Conservation (phyloP, 345 rosid genomes). For the Arabis hirsuta region DNA sequence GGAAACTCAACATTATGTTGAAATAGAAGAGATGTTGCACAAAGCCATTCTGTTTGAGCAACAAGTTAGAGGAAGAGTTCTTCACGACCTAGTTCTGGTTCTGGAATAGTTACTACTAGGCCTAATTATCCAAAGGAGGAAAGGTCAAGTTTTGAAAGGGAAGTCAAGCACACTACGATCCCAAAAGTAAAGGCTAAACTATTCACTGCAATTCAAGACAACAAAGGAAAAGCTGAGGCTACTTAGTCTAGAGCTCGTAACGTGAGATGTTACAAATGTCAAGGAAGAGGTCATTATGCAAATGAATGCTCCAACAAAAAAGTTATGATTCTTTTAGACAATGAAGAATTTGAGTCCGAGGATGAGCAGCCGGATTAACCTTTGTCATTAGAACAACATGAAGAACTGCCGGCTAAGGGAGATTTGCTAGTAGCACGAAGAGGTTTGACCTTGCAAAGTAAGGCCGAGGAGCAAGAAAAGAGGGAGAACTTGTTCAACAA, state of each 20-base stretch:
- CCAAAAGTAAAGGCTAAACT: neutral
- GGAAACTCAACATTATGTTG: neutral
- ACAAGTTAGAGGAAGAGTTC: neutral
- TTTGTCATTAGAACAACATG: too few species aligned
- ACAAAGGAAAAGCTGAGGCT: too few species aligned
- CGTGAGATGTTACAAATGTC: neutral
- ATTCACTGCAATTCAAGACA: neutral
- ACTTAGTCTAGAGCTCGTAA: neutral
- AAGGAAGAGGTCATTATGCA: neutral
- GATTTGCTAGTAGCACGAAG: neutral
- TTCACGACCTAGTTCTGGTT: neutral
- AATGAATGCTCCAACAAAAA: neutral
- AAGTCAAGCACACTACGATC: neutral
- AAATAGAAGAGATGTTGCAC: neutral
- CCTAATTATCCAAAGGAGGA: neutral
- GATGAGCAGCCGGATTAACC: too few species aligned
- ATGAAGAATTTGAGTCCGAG: too few species aligned
- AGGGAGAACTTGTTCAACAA: neutral
- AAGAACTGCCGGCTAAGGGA: neutral
- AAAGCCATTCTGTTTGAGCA: neutral
- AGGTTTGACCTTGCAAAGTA: neutral
- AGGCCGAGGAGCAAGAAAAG: neutral
- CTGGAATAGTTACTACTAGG: neutral
- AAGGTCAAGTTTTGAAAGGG: neutral
- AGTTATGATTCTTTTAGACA: neutral